Conservation (phyloP, 352 stramenopile species). For the Globisporangium cylindrosporum region DNA sequence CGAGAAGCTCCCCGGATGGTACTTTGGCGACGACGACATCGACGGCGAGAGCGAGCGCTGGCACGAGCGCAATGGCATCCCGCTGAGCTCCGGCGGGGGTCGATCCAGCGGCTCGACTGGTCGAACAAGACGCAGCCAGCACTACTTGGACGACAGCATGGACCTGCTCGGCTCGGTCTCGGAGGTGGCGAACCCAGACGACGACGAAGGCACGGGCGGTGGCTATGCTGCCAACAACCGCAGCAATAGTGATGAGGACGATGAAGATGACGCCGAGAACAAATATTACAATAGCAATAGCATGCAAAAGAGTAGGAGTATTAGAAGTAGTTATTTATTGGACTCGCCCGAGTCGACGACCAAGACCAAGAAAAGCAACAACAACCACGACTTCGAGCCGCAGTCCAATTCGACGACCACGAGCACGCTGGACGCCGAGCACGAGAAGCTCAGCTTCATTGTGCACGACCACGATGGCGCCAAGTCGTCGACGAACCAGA, state of each 20-base stretch:
- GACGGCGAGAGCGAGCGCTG: conserved; percentile 18
- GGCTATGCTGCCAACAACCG: background rate
- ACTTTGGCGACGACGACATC: conserved; percentile 41
- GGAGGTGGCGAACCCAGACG: conserved; percentile 1
- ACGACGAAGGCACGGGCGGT: background rate
- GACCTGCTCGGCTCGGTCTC: conserved; percentile 20
- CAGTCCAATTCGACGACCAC: conserved; percentile 11
- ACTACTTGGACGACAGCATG: conserved; percentile 18
- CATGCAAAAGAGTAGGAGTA: conserved; percentile 8
- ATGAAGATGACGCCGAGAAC: conserved; percentile 6
- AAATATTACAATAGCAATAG: conserved; percentile 9
- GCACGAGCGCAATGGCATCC: conserved; percentile 8
- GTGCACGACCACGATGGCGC: conserved; percentile 2
- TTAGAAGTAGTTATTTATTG: conserved; percentile 26
- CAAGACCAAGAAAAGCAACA: background rate
- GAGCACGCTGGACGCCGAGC: conserved; percentile 19
- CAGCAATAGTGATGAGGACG: conserved; percentile 4
- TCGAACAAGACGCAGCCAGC: conserved; percentile 14
- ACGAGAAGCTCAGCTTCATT: conserved; percentile 22
- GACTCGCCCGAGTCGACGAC: conserved; percentile 12
- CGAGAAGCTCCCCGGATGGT: conserved; percentile 63
- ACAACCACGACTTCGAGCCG: conserved; percentile 4
- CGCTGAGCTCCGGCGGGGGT: background rate
- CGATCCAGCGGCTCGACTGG: conserved; percentile 10
- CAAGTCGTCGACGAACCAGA: conserved; percentile 9